phyloP scores from a whole-genome alignment of 2,329 filamentous ascomycete species.

The Phoma sp. region DNA sequence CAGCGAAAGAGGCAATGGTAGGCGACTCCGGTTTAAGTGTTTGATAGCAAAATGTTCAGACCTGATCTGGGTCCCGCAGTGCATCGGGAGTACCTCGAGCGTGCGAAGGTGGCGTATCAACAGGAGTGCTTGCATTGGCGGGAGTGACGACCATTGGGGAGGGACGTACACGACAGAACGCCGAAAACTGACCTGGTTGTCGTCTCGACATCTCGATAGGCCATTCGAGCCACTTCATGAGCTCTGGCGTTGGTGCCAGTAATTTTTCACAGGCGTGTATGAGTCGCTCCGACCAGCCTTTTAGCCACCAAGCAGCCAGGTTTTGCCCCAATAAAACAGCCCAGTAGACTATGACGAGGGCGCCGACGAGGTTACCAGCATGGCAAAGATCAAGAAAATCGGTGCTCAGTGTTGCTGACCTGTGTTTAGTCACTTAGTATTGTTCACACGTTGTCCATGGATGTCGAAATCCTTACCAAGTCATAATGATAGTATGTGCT shows the following conservation, averaged over 20 bases:
- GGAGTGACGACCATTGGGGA: constrained; percentile 1
- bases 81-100: too few relatives aligned
- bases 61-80: neutral
- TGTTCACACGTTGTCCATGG: neutral
- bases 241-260: constrained; percentile 32
- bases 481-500: constrained; percentile 7
- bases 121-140: neutral
- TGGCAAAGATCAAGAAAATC: constrained; percentile 9
- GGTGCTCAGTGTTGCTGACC: constrained; percentile 1
- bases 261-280: constrained; percentile 30
- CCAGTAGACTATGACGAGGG: constrained; percentile 37
- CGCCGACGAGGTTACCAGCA: constrained; percentile 33
- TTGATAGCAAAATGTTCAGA: neutral
- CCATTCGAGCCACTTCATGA: constrained; percentile 38
- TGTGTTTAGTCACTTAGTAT: neutral
- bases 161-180: neutral
- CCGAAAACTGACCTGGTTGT: neutral
- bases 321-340: constrained; percentile 29
- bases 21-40: neutral
- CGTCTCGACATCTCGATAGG: constrained; percentile 27
- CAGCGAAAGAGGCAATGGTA: neutral
- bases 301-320: constrained; percentile 33
- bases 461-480: constrained; percentile 6
- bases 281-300: constrained; percentile 35
- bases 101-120: neutral